Percentiles rank a stretch among this genome's conserved stretches.
These are phyloP conservation scores for Termitomyces sp. DNA, from an alignment of 768 basidiomycete species.

Conservation along the genomic window DNA sequence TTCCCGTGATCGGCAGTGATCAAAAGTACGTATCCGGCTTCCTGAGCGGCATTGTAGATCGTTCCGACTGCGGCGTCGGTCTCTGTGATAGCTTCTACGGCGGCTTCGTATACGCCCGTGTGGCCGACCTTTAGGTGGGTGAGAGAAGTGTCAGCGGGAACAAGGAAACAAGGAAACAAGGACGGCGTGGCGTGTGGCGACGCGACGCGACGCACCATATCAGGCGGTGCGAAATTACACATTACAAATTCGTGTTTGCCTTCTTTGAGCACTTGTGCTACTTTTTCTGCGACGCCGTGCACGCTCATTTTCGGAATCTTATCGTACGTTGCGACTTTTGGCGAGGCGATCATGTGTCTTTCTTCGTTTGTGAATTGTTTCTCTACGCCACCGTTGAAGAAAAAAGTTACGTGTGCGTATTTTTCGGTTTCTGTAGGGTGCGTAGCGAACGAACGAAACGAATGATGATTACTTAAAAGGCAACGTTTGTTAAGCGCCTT, in stretches of 20 bases:
- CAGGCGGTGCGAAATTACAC: conserved; percentile 97
- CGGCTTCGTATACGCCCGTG: conserved; percentile 88
- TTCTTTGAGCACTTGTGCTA: conserved; percentile 75
- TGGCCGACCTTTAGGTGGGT: conserved; percentile 66
- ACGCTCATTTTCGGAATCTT: conserved; percentile 87
- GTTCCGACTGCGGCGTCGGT: conserved; percentile 89
- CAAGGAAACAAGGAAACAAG: too few relatives aligned
- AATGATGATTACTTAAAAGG: too few relatives aligned
- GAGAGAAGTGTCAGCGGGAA: background rate
- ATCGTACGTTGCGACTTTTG: conserved; percentile 94
- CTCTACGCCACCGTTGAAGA: conserved; percentile 97
- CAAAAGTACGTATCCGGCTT: conserved; percentile 80
- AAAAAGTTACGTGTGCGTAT: conserved; percentile 96
- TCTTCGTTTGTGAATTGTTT: conserved; percentile 84
- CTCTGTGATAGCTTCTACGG: conserved; percentile 80
- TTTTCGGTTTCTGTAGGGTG: conserved; percentile 81
- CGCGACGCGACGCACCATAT: conserved; percentile 75
- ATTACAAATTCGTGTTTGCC: conserved; percentile 83
- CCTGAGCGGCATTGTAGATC: conserved; percentile 78
- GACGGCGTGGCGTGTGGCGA: too few relatives aligned
- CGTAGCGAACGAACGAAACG: too few relatives aligned
- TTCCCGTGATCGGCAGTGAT: conserved; percentile 96
- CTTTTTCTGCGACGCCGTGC: conserved; percentile 84
- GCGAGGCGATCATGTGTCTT: conserved; percentile 84
- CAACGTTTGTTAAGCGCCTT: too few relatives aligned